Percentiles rank a stretch among this genome's conserved stretches.
These are phyloP conservation scores for Leptographium wingfieldii DNA, from an alignment of 2,329 filamentous ascomycete species.

Conservation along the genomic window DNA sequence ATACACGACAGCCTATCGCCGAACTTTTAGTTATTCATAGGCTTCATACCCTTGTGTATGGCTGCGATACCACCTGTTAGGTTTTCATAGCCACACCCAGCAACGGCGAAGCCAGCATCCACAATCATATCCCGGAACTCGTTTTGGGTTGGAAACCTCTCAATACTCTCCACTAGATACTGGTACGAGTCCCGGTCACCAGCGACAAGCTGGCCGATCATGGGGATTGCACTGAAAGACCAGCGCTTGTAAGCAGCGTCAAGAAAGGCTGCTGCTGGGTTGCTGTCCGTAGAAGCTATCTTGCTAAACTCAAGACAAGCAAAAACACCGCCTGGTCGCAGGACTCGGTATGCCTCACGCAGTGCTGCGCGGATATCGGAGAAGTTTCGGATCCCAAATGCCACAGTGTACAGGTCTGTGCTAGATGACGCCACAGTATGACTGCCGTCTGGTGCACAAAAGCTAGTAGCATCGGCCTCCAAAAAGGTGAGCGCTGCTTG, in stretches of 20 bases:
- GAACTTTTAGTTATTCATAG: slow-evolving; percentile 20
- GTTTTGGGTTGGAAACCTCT: slow-evolving; percentile 76
- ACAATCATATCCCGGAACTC: slow-evolving; percentile 75
- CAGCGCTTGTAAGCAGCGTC: slow-evolving; percentile 86
- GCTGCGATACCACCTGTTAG: slow-evolving; percentile 86
- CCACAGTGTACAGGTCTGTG: slow-evolving; percentile 94
- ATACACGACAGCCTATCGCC: not conserved
- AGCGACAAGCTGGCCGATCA: slow-evolving; percentile 91
- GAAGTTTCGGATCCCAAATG: slow-evolving; percentile 96
- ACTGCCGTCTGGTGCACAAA: slow-evolving; percentile 28
- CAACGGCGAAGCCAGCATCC: slow-evolving; percentile 74
- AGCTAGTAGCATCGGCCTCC: slow-evolving; percentile 77
- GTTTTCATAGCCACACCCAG: slow-evolving; percentile 75
- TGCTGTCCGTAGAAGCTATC: slow-evolving; percentile 32
- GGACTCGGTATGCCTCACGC: slow-evolving; percentile 69
- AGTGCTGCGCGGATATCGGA: slow-evolving; percentile 79
- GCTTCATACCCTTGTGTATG: slow-evolving; percentile 95
- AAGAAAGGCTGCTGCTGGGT: slow-evolving; percentile 55
- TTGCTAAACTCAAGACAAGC: slow-evolving; percentile 94
- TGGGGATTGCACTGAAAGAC: slow-evolving; percentile 86
- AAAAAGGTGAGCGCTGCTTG: slow-evolving; percentile 58
- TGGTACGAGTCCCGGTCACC: slow-evolving; percentile 94
- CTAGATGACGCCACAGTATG: slow-evolving; percentile 49
- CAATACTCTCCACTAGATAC: slow-evolving; percentile 97
- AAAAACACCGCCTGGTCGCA: slow-evolving; percentile 91